Conservation (phyloP, 176 grass and related monocot genomes). For the Lolium rigidum region DNA sequence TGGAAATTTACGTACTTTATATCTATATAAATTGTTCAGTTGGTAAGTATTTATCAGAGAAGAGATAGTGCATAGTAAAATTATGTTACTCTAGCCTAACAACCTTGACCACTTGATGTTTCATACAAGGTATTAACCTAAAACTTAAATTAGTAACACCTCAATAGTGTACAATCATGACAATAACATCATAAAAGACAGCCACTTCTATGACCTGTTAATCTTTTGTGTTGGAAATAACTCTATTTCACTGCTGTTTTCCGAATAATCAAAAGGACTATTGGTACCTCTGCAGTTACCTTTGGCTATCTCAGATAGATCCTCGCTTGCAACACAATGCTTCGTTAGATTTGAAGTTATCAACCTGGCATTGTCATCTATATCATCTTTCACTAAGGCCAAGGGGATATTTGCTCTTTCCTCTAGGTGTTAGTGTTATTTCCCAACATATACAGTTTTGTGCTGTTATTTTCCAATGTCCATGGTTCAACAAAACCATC, state of each 20-base stretch:
- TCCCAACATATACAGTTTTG: neutral
- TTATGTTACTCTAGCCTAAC: neutral
- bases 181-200: neutral
- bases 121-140: neutral
- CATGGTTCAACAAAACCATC: no score
- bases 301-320: neutral
- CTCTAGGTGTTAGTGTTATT: neutral
- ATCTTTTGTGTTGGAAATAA: no score
- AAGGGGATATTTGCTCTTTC: neutral
- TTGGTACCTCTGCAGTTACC: neutral
- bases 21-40: slow-evolving; percentile 1
- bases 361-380: neutral
- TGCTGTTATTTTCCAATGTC: no score
- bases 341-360: neutral
- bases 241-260: no score
- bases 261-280: no score
- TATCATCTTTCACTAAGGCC: neutral
- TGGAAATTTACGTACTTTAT: neutral
- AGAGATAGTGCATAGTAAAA: neutral
- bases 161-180: no score
- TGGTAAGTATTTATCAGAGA: neutral
- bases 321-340: neutral
- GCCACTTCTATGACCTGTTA: neutral
- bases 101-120: neutral
- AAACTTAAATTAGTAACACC: slow-evolving; percentile 9